Conservation (phyloP, 345 rosid species). For the Ailanthus altissimus region DNA sequence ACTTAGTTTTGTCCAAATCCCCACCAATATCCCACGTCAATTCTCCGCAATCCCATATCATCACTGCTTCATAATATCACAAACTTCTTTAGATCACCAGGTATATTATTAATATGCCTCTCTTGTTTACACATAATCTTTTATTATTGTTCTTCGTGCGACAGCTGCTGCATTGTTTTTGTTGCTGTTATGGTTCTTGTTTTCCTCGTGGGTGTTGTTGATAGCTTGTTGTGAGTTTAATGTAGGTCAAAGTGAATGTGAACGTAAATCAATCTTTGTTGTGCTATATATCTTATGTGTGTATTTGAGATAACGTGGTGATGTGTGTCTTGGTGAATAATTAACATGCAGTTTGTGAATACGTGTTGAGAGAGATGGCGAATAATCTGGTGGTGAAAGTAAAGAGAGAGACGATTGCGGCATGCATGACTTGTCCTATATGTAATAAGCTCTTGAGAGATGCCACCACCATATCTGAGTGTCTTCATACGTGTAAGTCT, state of each 20-base stretch:
- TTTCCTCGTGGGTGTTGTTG: conserved; percentile 12
- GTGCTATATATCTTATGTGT: neutral
- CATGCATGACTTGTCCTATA: conserved; percentile 83
- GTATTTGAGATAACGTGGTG: conserved; percentile 10
- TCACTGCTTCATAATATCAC: neutral
- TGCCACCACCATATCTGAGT: conserved; percentile 92
- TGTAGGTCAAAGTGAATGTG: conserved; percentile 33
- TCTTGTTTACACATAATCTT: neutral
- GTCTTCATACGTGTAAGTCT: conserved; percentile 91
- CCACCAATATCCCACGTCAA: conserved; percentile 34
- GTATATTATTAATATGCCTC: neutral
- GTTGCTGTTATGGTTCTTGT: neutral
- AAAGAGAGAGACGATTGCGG: conserved; percentile 61
- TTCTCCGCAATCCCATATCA: conserved; percentile 19
- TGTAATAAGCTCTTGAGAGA: conserved; percentile 74
- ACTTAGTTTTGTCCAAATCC: conserved; percentile 17
- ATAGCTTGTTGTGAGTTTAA: conserved; percentile 33
- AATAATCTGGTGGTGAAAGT: conserved; percentile 62
- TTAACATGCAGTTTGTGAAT: conserved; percentile 48
- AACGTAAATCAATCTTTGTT: conserved; percentile 48
- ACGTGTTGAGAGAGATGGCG: conserved; percentile 45
- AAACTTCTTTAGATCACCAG: conserved; percentile 3
- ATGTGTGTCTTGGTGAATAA: conserved; percentile 33
- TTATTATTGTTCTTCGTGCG: neutral
- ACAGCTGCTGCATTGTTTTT: neutral